phyloP scores from a whole-genome alignment of 768 basidiomycete species.

The Suillus discolor region DNA sequence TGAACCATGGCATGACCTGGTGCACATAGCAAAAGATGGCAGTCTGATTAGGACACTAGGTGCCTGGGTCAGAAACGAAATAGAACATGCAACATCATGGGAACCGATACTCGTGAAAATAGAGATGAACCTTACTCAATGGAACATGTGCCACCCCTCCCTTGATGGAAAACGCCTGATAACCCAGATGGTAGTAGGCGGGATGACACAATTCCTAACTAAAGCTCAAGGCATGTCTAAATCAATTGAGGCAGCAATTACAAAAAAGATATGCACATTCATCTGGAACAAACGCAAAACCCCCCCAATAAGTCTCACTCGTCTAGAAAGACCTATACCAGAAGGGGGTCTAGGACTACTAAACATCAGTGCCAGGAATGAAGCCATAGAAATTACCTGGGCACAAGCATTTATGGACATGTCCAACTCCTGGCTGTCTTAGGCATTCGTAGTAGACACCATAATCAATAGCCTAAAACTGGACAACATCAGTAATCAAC shows the following conservation, averaged over 20 bases:
- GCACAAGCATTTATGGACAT: conserved; percentile 20
- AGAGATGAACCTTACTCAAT: conserved; percentile 7
- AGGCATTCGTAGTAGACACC: background rate
- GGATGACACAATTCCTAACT: conserved; percentile 32
- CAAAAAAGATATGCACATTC: conserved; percentile 14
- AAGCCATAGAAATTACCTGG: background rate
- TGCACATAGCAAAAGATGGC: conserved; percentile 16
- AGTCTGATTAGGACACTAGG: conserved; percentile 18
- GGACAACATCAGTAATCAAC: rapidly evolving
- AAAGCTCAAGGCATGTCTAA: conserved; percentile 34
- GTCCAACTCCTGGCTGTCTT: rapidly evolving
- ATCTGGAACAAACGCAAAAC: conserved; percentile 14
- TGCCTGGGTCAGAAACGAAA: conserved; percentile 25
- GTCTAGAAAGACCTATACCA: background rate
- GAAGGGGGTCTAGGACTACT: conserved; percentile 2
- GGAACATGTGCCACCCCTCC: conserved; percentile 11
- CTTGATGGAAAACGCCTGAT: conserved; percentile 17
- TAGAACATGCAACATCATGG: conserved; percentile 17
- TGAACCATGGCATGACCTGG: background rate
- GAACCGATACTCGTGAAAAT: conserved; percentile 24
- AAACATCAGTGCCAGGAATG: background rate
- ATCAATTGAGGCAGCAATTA: conserved; percentile 2
- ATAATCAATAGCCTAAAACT: background rate
- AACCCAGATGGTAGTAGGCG: conserved; percentile 20
- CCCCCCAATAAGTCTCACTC: background rate